Base-by-base conservation (phyloP, 1,284 basidiomycete genomes). In the Puccinia coronata region DNA sequence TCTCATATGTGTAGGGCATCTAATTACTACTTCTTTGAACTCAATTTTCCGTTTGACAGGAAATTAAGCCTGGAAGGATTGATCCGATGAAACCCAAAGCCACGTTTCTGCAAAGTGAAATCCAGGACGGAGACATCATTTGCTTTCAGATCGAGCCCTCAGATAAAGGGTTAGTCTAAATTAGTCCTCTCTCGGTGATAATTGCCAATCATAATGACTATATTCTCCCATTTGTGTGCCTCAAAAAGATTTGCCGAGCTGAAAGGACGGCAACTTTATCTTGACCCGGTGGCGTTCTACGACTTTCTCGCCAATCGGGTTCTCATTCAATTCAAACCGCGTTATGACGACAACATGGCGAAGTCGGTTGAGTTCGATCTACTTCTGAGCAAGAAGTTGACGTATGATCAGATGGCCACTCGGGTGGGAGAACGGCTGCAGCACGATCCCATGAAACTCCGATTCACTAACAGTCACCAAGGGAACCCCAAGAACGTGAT, bases 21-120 rank as follows among this genome's bases (percentile, higher is more conserved):
- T 31, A 16, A 28, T 28, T 70, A 16, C 18, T 81, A 6, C 80
- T 12, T 63, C 63, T 28, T 5, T 57, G 55, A 28, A 23, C 36
- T n/a, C 80, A 34, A 36, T 47, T 73, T 61, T 20, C 53, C 36
- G 18, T 47, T 61, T 43, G 39, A 74, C 80, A 94, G 92, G 97
- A 99, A 92, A 99, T 99, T 88, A 99, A 99, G 90, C 97, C 97
- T 14, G 95, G 95, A 82, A 99, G 99, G 96, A 98, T 99, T 84
- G 97, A 99, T 87, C 89, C 92, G 82, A 98, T 99, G 95, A 98
- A 99, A 88, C 90, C 90, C 79, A 98, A 98, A 87, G 88, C 92
- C 82, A 96, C 97, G 0, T 99, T 98, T 87, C 90, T 92, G 72
- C 94, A 98, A 87, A 97, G 94, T 86, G 97, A 99, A 88, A 98